These are phyloP conservation scores for Plantago coronopus DNA, from an alignment of 305 asterid genomes.

Conservation along the genomic window DNA sequence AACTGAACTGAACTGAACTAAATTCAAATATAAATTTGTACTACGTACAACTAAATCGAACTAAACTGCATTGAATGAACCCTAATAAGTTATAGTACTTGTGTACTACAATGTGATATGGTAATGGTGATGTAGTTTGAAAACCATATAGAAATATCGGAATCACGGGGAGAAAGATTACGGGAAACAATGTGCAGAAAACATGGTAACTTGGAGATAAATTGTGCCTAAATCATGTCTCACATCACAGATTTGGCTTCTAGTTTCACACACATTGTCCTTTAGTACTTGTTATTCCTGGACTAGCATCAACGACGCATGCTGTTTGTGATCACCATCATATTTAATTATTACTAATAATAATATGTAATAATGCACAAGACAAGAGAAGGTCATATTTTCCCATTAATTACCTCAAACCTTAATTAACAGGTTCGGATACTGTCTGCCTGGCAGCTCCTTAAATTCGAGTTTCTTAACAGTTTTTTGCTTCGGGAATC, in stretches of 20 bases:
- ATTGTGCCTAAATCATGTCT: conserved; percentile 17
- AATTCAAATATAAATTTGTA: too few relatives aligned
- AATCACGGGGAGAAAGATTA: conserved; percentile 5
- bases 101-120: too few relatives aligned
- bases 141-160: too few relatives aligned
- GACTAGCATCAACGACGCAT: conserved; percentile 12
- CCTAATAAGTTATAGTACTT: too few relatives aligned
- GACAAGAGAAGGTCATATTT: conserved; percentile 25
- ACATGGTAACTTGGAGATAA: conserved; percentile 19
- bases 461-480: not conserved
- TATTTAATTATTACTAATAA: conserved; percentile 15
- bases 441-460: not conserved
- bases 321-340: not conserved
- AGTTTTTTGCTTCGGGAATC: not conserved
- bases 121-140: too few relatives aligned
- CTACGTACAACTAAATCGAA: too few relatives aligned
- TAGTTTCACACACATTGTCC: not conserved
- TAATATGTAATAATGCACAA: too few relatives aligned
- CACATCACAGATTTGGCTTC: conserved; percentile 6
- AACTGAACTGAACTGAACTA: too few relatives aligned
- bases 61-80: too few relatives aligned
- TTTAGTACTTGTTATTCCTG: not conserved
- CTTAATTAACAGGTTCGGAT: not conserved
- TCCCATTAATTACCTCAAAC: conserved; percentile 22
- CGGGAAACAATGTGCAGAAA: conserved; percentile 18